Percentiles rank a stretch among this genome's conserved stretches.
Conservation (phyloP, 441 rosid species). For the Hypseocharis bilobata region DNA sequence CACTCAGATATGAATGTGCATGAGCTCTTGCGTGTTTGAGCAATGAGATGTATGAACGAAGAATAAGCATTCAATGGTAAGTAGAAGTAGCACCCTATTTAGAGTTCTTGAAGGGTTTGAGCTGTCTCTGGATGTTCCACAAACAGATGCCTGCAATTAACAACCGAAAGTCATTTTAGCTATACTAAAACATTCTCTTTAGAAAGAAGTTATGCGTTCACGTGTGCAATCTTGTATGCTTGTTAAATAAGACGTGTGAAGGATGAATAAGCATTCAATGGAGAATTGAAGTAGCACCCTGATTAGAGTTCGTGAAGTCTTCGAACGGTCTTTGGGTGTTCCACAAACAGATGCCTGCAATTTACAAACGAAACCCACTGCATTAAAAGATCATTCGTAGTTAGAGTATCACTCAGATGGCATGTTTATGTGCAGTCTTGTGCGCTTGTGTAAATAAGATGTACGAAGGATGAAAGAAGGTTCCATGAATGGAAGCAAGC, state of each 20-base stretch:
- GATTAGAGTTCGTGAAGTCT: constrained; percentile 25
- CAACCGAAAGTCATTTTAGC: too few relatives aligned
- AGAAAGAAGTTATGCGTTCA: not conserved
- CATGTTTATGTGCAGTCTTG: not conserved
- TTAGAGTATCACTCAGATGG: not conserved
- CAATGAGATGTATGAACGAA: not conserved
- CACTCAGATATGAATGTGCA: not conserved
- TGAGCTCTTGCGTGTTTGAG: not conserved
- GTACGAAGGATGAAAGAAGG: not conserved
- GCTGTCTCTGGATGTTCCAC: too few relatives aligned
- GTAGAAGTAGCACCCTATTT: too few relatives aligned
- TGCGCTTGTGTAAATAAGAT: too few relatives aligned
- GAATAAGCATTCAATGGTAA: not conserved
- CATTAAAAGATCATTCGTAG: not conserved
- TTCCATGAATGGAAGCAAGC: not conserved
- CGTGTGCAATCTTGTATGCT: not conserved
- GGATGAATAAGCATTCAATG: not conserved
- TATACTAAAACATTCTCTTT: not conserved
- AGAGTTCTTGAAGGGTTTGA: too few relatives aligned
- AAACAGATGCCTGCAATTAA: too few relatives aligned
- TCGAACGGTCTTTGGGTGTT: constrained; percentile 29
- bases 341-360: not conserved
- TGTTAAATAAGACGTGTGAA: not conserved
- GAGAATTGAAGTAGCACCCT: constrained; percentile 29
- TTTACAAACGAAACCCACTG: not conserved